Evolutionary conservation across 2,329 filamentous ascomycete species (phyloP).

Genomic region (Pyricularia sp.): DNA sequence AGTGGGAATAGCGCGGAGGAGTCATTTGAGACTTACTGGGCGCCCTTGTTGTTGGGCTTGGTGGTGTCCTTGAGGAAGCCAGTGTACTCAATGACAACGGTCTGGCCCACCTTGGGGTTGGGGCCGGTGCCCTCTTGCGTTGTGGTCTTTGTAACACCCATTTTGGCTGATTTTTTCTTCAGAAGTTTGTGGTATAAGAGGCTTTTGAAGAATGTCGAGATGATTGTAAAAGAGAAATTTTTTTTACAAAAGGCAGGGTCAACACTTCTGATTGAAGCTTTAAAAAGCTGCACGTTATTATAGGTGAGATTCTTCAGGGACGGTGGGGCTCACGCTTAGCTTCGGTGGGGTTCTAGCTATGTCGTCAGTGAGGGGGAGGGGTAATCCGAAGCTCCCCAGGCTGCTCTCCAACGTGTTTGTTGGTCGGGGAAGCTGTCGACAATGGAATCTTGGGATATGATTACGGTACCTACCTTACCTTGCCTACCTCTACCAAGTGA

Average conservation of each 20-base stretch:
- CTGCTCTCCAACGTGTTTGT: background rate
- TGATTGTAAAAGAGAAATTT: background rate
- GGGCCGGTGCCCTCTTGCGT: constrained; percentile 52
- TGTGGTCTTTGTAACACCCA: constrained; percentile 66
- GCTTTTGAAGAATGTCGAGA: background rate
- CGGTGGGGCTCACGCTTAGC: background rate
- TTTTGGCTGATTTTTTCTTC: constrained; percentile 27
- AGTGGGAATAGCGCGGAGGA: constrained; percentile 5
- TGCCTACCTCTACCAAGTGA: background rate
- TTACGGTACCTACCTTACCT: no score
- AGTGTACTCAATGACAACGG: constrained; percentile 82
- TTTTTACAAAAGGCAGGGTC: background rate
- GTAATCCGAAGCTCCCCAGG: background rate
- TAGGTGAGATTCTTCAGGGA: background rate
- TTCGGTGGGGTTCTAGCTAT: background rate
- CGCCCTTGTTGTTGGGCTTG: constrained; percentile 56
- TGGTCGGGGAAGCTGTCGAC: background rate
- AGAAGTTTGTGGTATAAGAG: constrained; percentile 7
- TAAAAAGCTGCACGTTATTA: background rate
- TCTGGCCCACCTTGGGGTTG: constrained; percentile 54
- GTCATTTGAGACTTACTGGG: constrained; percentile 44
- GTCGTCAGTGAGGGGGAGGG: constrained; percentile 1
- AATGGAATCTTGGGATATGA: background rate
- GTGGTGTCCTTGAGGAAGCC: constrained; percentile 69
- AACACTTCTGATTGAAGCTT: background rate